phyloP scores from a whole-genome alignment of 176 grass and related monocot genomes.

The Phragmites australis region DNA sequence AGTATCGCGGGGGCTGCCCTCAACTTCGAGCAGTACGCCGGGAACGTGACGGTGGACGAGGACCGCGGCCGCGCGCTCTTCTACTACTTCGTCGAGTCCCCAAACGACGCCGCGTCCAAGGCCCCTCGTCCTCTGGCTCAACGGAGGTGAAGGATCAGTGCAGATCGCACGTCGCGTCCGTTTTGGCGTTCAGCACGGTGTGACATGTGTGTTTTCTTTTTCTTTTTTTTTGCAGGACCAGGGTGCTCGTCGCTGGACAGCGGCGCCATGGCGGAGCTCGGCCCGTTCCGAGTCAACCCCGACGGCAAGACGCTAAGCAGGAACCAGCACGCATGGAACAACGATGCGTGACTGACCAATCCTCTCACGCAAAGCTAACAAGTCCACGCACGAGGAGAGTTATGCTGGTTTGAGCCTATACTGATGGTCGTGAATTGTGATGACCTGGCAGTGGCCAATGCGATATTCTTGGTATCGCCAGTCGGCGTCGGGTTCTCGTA shows the following conservation, averaged over 20 bases:
- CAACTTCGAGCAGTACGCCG: conserved; percentile 48
- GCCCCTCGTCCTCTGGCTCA: conserved; percentile 67
- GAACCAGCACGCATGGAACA: conserved; percentile 60
- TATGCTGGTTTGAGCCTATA: neutral
- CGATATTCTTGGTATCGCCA: conserved; percentile 56
- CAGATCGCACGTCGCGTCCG: too few species aligned
- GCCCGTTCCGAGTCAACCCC: conserved; percentile 50
- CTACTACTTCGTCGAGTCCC: conserved; percentile 63
- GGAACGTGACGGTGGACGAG: conserved; percentile 51
- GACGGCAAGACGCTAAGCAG: conserved; percentile 40
- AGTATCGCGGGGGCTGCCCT: conserved; percentile 32
- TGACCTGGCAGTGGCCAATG: conserved; percentile 59
- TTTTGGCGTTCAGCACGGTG: neutral
- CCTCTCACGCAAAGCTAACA: too few species aligned
- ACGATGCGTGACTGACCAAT: too few species aligned
- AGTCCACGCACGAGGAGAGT: neutral
- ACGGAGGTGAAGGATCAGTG: conserved; percentile 34
- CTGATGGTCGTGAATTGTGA: neutral
- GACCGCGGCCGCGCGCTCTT: conserved; percentile 43
- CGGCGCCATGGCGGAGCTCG: conserved; percentile 63
- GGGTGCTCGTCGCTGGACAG: conserved; percentile 58
- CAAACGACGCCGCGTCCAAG: conserved; percentile 10
- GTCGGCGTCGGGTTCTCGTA: conserved; percentile 57
- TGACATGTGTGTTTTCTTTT: neutral
- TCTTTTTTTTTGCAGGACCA: conserved; percentile 51